Conservation (phyloP, 2,329 filamentous ascomycete species). For the Hypoxylon sp. region DNA sequence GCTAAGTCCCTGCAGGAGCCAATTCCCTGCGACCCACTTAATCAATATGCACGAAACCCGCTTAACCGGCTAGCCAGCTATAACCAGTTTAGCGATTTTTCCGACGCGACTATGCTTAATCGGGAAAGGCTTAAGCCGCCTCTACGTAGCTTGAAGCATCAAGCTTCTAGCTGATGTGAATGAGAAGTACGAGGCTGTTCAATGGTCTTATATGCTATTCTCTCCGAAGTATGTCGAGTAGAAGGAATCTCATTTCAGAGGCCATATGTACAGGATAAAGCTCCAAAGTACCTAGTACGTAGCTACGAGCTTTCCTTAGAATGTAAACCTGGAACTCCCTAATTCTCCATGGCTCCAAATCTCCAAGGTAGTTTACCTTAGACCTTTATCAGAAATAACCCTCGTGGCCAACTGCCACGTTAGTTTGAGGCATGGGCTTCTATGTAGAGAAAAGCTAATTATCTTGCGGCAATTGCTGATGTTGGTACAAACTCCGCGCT, state of each 20-base stretch:
- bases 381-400: background rate
- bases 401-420: constrained; percentile 12
- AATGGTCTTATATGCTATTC: background rate
- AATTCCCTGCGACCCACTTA: constrained; percentile 2
- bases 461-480: constrained; percentile 27
- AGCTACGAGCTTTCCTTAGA: constrained; percentile 1
- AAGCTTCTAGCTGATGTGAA: background rate
- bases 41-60: constrained; percentile 7
- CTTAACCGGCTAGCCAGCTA: background rate
- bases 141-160: background rate
- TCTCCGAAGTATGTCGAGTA: background rate
- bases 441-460: constrained; percentile 32
- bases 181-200: background rate
- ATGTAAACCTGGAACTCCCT: constrained; percentile 4
- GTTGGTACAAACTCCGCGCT: constrained; percentile 46
- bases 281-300: too few species aligned
- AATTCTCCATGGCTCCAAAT: background rate
- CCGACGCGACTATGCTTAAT: background rate
- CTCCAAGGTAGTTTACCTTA: background rate
- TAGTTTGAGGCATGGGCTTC: constrained; percentile 9
- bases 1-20: constrained; percentile 30
- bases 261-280: constrained; percentile 3
- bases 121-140: background rate
- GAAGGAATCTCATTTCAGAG: background rate
- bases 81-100: constrained; percentile 5